Percentiles rank a stretch among this genome's conserved stretches.
phyloP scores from a whole-genome alignment of 2,329 filamentous ascomycete species.

The Aspergillus arachidicola region DNA sequence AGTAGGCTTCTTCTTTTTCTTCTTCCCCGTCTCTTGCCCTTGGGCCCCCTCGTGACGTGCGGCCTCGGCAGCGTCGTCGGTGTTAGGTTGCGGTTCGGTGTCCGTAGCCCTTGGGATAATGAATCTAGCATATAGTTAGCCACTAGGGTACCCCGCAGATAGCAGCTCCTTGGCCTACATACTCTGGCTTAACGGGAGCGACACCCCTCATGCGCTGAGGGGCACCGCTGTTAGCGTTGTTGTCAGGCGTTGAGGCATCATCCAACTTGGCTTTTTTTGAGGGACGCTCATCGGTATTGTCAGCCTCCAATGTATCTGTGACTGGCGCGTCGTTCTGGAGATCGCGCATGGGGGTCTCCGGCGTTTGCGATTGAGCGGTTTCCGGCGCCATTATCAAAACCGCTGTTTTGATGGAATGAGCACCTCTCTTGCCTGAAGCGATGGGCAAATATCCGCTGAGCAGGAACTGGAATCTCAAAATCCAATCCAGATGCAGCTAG shows the following conservation, averaged over 20 bases:
- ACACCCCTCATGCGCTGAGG: constrained; percentile 56
- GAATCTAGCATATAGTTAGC: constrained; percentile 30
- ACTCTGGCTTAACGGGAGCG: constrained; percentile 75
- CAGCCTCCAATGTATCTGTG: constrained; percentile 29
- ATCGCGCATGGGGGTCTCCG: constrained; percentile 23
- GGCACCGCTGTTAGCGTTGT: constrained; percentile 26
- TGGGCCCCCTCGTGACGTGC: constrained; percentile 49
- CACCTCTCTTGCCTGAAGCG: background rate
- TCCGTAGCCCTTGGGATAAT: constrained; percentile 28
- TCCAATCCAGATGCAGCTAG: background rate
- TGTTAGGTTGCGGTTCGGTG: constrained; percentile 30
- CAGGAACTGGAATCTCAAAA: background rate
- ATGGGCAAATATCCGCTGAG: background rate
- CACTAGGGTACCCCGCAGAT: background rate
- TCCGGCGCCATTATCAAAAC: constrained; percentile 17
- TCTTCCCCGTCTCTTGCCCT: constrained; percentile 39
- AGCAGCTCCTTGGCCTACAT: constrained; percentile 31
- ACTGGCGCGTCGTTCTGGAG: constrained; percentile 25
- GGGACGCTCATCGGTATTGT: constrained; percentile 46
- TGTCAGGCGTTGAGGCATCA: constrained; percentile 27
- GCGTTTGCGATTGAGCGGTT: constrained; percentile 7
- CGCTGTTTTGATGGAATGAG: background rate
- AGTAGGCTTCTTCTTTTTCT: constrained; percentile 62
- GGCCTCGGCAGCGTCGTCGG: constrained; percentile 64
- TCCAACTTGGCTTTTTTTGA: constrained; percentile 64